Evolutionary conservation across 1,284 basidiomycete species (phyloP).

Genomic region (Cutaneotrichosporon daszewskae): DNA sequence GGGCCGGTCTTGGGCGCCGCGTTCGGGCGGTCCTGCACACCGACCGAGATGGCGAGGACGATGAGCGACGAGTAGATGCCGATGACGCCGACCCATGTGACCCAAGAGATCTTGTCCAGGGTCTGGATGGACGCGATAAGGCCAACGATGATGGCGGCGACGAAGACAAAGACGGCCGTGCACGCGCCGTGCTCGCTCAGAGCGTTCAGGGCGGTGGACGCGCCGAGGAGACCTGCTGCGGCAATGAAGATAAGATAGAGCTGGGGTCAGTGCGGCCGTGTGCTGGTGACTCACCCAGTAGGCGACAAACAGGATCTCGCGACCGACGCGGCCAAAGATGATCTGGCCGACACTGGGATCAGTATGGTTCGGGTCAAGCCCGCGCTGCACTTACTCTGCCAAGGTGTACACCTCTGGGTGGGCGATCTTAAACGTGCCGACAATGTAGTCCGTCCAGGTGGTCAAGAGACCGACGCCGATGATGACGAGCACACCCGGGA

Average conservation of each 20-base stretch:
- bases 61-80: slow-evolving; percentile 26
- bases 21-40: slow-evolving; percentile 36
- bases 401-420: slow-evolving; percentile 12
- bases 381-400: not conserved
- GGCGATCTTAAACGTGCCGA: slow-evolving; percentile 19
- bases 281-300: slow-evolving; percentile 15
- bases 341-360: not conserved
- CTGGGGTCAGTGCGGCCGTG: slow-evolving; percentile 8
- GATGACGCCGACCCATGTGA: slow-evolving; percentile 39
- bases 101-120: slow-evolving; percentile 29
- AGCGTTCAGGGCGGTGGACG: slow-evolving; percentile 32
- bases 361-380: too few species aligned
- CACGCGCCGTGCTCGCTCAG: slow-evolving; percentile 30
- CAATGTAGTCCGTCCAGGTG: slow-evolving; percentile 21
- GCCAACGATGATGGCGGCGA: slow-evolving; percentile 24
- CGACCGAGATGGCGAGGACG: slow-evolving; percentile 37
- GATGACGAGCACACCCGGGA: slow-evolving; percentile 32
- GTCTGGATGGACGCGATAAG: slow-evolving; percentile 32
- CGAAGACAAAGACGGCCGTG: slow-evolving; percentile 33
- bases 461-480: slow-evolving; percentile 26
- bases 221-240: slow-evolving; percentile 24
- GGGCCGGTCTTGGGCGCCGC: slow-evolving; percentile 9
- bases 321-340: slow-evolving; percentile 16
- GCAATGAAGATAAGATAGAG: slow-evolving; percentile 19
- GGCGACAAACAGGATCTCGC: slow-evolving; percentile 23